These are phyloP conservation scores for Ajuga chamaepitys DNA, from an alignment of 257 asterid genomes.

Conservation along the genomic window DNA sequence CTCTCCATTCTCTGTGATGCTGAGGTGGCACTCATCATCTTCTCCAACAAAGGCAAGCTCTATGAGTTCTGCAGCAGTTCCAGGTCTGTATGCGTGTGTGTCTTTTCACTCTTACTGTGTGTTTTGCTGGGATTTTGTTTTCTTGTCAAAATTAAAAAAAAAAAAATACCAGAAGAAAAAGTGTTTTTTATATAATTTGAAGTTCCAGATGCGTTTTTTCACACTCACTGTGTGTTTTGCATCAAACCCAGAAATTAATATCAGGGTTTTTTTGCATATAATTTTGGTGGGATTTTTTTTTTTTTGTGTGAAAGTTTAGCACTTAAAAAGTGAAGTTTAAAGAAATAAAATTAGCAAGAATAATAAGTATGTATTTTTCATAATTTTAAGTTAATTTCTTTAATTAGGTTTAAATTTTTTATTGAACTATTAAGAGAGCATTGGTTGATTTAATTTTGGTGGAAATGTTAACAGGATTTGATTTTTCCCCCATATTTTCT, in stretches of 20 bases:
- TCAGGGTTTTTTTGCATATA: background rate
- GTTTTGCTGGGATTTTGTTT: background rate
- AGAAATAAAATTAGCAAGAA: no score
- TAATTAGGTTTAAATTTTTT: background rate
- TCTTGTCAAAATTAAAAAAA: no score
- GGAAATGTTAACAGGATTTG: background rate
- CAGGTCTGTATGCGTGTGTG: conserved; percentile 21
- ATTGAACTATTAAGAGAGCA: no score
- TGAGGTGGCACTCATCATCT: conserved; percentile 63
- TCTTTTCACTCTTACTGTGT: no score
- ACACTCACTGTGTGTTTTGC: no score
- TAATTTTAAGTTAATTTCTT: background rate
- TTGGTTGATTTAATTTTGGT: background rate
- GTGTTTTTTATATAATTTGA: no score
- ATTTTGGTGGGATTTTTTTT: background rate
- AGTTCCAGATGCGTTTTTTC: background rate
- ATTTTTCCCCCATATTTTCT: no score
- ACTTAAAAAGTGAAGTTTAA: background rate
- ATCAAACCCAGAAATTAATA: no score
- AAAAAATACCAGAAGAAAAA: no score
- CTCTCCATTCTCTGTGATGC: conserved; percentile 64
- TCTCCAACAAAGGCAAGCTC: conserved; percentile 64
- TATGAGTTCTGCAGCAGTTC: conserved; percentile 60
- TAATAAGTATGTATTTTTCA: no score
- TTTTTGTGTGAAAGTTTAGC: background rate